A percentile compares a stretch with the other conserved stretches of the same genome.
These are phyloP conservation scores for Vitellaria paradoxa DNA, from an alignment of 179 eudicot genomes.

Conservation along the genomic window DNA sequence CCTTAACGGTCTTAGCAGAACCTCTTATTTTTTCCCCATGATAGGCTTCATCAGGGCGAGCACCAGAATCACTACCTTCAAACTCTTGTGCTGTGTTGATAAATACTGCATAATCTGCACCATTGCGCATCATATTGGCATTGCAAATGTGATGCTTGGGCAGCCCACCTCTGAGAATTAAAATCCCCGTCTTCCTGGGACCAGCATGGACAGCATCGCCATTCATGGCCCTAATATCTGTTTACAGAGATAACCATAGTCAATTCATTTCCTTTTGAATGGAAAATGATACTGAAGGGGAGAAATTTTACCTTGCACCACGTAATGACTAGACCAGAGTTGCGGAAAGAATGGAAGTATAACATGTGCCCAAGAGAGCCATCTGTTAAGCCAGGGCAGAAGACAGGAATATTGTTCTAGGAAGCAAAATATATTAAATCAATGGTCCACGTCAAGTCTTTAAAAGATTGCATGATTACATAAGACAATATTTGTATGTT, in stretches of 20 bases:
- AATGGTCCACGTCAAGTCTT: not conserved
- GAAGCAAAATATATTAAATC: slow-evolving; percentile 2
- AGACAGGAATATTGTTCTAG: slow-evolving; percentile 82
- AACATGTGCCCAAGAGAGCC: slow-evolving; percentile 95
- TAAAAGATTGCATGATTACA: not conserved
- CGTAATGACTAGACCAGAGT: slow-evolving; percentile 70
- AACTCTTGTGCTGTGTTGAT: slow-evolving; percentile 94
- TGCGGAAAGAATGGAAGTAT: slow-evolving; percentile 78
- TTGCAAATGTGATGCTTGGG: slow-evolving; percentile 98
- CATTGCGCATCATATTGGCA: slow-evolving; percentile 96
- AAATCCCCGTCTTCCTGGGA: slow-evolving; percentile 87
- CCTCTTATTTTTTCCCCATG: slow-evolving; percentile 94
- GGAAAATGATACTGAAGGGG: not conserved
- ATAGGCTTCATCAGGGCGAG: slow-evolving; percentile 96
- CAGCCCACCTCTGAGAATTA: slow-evolving; percentile 89
- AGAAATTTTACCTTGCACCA: slow-evolving; percentile 61
- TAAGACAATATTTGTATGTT: not conserved
- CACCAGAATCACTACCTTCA: slow-evolving; percentile 97
- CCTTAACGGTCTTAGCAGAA: slow-evolving; percentile 89
- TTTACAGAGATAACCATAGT: not conserved
- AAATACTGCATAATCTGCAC: slow-evolving; percentile 92
- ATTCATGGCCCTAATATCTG: slow-evolving; percentile 86
- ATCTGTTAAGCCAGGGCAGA: slow-evolving; percentile 90
- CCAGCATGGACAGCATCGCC: slow-evolving; percentile 87
- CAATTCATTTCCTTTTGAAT: not conserved